These are phyloP conservation scores for Penicillium nucicola DNA, from an alignment of 495 filamentous ascomycete species.

Conservation along the genomic window DNA sequence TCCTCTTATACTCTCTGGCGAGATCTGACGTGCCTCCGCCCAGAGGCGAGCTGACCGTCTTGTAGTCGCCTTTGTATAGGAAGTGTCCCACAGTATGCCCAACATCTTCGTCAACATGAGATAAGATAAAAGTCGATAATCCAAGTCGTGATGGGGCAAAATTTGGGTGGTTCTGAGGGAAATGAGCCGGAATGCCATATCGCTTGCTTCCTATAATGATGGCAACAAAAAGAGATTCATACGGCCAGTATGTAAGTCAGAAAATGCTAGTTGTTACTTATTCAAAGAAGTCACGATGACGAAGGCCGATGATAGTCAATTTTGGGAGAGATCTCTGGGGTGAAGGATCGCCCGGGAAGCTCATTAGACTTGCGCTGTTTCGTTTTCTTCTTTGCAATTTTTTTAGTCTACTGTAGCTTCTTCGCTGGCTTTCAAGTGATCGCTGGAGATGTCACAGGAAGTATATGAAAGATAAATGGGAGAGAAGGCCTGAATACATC, in stretches of 20 bases:
- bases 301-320: constrained; percentile 9
- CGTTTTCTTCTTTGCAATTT: constrained; percentile 11
- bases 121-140: constrained; percentile 1
- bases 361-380: constrained; percentile 7
- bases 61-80: constrained; percentile 2
- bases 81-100: constrained; percentile 12
- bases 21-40: not conserved
- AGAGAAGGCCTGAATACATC: constrained; percentile 4
- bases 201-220: constrained; percentile 4
- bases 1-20: constrained; percentile 11
- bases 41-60: constrained; percentile 5
- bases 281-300: constrained; percentile 7
- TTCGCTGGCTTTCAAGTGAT: constrained; percentile 1
- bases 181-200: constrained; percentile 8
- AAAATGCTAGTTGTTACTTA: not conserved
- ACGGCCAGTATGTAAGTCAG: constrained; percentile 4
- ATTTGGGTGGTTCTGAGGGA: not conserved
- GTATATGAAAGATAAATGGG: not conserved
- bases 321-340: constrained; percentile 6
- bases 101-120: constrained; percentile 7
- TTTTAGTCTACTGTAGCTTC: not conserved
- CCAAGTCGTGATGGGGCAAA: not conserved
- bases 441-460: not conserved
- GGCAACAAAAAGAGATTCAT: constrained; percentile 2
- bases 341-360: not conserved